A percentile compares a stretch with the other conserved stretches of the same genome.
Conservation (phyloP, 2,329 filamentous ascomycete species). For the Myriosclerotinia scirpicola region DNA sequence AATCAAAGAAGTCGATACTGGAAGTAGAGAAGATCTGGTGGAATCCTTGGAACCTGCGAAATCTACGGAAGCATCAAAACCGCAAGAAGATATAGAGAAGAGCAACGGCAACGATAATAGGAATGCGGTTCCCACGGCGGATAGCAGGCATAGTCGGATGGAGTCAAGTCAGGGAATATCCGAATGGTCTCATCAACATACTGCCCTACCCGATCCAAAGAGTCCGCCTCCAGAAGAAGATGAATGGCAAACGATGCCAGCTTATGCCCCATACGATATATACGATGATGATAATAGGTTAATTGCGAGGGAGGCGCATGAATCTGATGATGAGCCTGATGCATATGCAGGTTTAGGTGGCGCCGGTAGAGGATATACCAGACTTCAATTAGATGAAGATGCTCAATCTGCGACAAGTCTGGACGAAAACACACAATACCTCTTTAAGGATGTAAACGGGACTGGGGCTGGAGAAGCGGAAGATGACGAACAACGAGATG, state of each 20-base stretch:
- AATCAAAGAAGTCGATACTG: slow-evolving; percentile 23
- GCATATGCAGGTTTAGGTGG: slow-evolving; percentile 79
- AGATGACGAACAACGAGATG: slow-evolving; percentile 82
- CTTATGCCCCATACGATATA: slow-evolving; percentile 88
- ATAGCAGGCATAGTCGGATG: slow-evolving; percentile 2
- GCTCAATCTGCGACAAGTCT: slow-evolving; percentile 90
- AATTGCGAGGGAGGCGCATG: slow-evolving; percentile 75
- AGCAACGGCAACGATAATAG: slow-evolving; percentile 12
- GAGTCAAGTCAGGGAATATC: slow-evolving; percentile 48
- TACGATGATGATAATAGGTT: slow-evolving; percentile 93
- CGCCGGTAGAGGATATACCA: slow-evolving; percentile 91
- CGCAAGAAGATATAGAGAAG: slow-evolving; percentile 7
- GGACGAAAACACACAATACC: slow-evolving; percentile 94
- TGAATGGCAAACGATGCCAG: slow-evolving; percentile 91
- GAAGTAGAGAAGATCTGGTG: slow-evolving; percentile 19
- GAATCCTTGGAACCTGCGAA: slow-evolving; percentile 18
- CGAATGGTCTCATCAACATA: slow-evolving; percentile 88
- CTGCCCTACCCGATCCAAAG: slow-evolving; percentile 57
- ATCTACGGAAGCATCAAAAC: slow-evolving; percentile 4
- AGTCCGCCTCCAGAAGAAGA: slow-evolving; percentile 59
- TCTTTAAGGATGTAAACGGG: slow-evolving; percentile 74
- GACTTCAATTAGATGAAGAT: slow-evolving; percentile 93
- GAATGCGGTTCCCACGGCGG: background rate
- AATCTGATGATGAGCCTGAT: slow-evolving; percentile 65
- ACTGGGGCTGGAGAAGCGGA: slow-evolving; percentile 59